Conservation (phyloP, 2,329 filamentous ascomycete genomes). For the Aquanectria penicillioides region DNA sequence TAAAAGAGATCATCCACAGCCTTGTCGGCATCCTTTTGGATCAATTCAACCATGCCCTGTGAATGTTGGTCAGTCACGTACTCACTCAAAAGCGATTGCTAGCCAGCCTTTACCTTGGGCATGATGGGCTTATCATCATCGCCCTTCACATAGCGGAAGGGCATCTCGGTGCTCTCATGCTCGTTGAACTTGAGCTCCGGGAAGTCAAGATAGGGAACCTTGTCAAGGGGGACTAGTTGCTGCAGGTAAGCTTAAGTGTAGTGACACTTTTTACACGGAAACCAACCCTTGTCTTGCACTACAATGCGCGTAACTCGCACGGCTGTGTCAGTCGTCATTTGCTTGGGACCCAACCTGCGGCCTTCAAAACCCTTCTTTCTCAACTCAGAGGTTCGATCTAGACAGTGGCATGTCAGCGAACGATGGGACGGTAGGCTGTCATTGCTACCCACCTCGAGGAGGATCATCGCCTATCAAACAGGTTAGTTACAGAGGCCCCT, state of each 20-base stretch:
- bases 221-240: conserved; percentile 74
- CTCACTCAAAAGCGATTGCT: background rate
- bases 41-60: conserved; percentile 93
- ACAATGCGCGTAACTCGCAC: conserved; percentile 93
- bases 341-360: conserved; percentile 86
- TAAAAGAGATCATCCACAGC: conserved; percentile 86
- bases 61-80: conserved; percentile 35
- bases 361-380: conserved; percentile 93
- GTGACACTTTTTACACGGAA: background rate
- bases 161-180: conserved; percentile 96
- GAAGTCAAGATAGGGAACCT: conserved; percentile 85
- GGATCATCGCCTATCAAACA: conserved; percentile 82
- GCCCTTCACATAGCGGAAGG: conserved; percentile 91
- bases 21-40: conserved; percentile 94
- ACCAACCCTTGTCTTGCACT: conserved; percentile 81
- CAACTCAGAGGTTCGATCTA: conserved; percentile 95
- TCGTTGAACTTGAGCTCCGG: conserved; percentile 91
- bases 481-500: conserved; percentile 24
- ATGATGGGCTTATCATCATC: conserved; percentile 84
- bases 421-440: conserved; percentile 1
- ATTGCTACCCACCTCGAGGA: conserved; percentile 75
- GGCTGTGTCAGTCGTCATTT: conserved; percentile 99
- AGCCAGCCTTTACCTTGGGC: conserved; percentile 75
- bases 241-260: conserved; percentile 22
- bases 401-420: conserved; percentile 21